A percentile compares a stretch with the other conserved stretches of the same genome.
Evolutionary conservation across 2,329 filamentous ascomycete genomes (phyloP).

Genomic region (Cryphonectria japonica): DNA sequence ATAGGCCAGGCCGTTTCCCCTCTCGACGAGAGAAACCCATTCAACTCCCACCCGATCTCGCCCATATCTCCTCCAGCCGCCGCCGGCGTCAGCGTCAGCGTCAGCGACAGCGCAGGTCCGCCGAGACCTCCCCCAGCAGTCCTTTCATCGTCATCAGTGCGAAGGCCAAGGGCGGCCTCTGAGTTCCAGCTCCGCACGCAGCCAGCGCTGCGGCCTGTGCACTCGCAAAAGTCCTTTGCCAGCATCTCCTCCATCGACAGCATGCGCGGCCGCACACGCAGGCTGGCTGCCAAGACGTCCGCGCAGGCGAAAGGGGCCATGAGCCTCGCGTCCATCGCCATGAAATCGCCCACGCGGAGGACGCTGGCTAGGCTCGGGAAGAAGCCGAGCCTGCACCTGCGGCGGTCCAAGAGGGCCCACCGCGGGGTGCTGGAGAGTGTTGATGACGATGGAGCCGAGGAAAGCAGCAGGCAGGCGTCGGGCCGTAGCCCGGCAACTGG

Average conservation of each 20-base stretch:
- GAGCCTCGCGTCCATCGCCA: conserved; percentile 22
- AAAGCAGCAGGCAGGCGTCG: neutral
- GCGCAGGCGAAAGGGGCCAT: conserved; percentile 24
- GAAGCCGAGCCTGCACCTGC: conserved; percentile 19
- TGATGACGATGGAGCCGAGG: conserved; percentile 3
- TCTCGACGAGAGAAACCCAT: conserved; percentile 1
- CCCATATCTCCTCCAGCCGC: neutral
- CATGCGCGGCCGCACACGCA: conserved; percentile 18
- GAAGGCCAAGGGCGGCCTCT: neutral
- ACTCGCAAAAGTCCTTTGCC: conserved; percentile 25
- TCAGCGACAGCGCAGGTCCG: neutral
- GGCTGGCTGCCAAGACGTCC: conserved; percentile 23
- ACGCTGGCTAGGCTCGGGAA: conserved; percentile 21
- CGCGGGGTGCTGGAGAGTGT: conserved; percentile 21
- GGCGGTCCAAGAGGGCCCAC: conserved; percentile 13
- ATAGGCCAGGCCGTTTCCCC: neutral
- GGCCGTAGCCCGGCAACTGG: neutral
- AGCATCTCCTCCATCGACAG: conserved; percentile 26
- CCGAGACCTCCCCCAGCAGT: neutral
- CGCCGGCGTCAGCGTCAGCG: neutral
- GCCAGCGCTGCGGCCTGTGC: conserved; percentile 22
- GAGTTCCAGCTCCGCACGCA: conserved; percentile 6
- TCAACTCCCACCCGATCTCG: conserved; percentile 6
- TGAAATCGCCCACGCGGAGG: conserved; percentile 21
- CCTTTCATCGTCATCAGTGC: neutral